A percentile compares a stretch with the other conserved stretches of the same genome.
These are phyloP conservation scores for Paracorniculantispora psalliotae DNA, from an alignment of 2,329 filamentous ascomycete genomes.

Conservation along the genomic window DNA sequence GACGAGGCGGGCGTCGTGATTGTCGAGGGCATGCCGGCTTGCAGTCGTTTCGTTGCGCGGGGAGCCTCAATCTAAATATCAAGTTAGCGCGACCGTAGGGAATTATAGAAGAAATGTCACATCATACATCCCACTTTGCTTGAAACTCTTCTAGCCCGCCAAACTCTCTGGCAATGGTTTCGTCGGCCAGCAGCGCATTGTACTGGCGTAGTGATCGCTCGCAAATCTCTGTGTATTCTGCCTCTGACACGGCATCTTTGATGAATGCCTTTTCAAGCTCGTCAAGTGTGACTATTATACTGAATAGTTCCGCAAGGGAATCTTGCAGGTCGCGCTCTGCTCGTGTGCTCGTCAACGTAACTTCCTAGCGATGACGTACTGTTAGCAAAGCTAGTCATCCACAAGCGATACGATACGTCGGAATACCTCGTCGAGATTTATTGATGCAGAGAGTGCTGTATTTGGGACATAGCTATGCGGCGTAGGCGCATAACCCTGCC, in stretches of 20 bases:
- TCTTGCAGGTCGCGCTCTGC: slow-evolving; percentile 92
- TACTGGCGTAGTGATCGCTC: slow-evolving; percentile 92
- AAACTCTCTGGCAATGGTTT: slow-evolving; percentile 84
- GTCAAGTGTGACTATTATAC: slow-evolving; percentile 92
- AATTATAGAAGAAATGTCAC: background rate
- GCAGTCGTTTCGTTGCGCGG: slow-evolving; percentile 84
- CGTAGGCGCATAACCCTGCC: slow-evolving; percentile 79
- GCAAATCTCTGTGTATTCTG: slow-evolving; percentile 94
- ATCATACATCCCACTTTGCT: slow-evolving; percentile 76
- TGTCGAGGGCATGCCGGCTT: slow-evolving; percentile 88
- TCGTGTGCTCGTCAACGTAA: slow-evolving; percentile 81
- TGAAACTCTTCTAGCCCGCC: slow-evolving; percentile 88
- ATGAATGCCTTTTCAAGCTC: slow-evolving; percentile 95
- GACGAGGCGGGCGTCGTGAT: slow-evolving; percentile 54
- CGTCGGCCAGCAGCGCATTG: slow-evolving; percentile 86
- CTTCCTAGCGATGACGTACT: slow-evolving; percentile 57
- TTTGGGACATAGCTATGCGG: slow-evolving; percentile 90
- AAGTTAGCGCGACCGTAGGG: background rate
- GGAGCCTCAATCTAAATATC: slow-evolving; percentile 82
- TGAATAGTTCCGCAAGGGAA: slow-evolving; percentile 94
- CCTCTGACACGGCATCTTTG: slow-evolving; percentile 87
- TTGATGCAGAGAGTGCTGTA: slow-evolving; percentile 74
- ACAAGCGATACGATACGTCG: too few relatives aligned
- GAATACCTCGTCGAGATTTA: slow-evolving; percentile 89
- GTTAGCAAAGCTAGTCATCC: too few relatives aligned